Evolutionary conservation across 2,329 filamentous ascomycete species (phyloP).

Genomic region (Colletotrichum sidae): DNA sequence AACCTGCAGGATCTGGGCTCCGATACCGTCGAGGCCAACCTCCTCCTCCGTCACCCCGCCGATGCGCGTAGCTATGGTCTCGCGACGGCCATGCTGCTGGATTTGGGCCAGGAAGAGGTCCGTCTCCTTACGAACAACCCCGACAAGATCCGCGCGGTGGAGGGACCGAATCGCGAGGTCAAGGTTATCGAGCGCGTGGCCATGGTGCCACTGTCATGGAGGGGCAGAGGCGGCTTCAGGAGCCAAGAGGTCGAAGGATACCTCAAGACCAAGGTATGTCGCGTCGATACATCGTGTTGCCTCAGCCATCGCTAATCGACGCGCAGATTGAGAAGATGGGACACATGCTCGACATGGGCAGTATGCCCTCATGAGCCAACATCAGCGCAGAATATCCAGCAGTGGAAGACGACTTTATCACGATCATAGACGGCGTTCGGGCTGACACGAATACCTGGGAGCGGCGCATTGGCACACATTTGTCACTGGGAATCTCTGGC

Average conservation of each 20-base stretch:
- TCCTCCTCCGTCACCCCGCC: conserved; percentile 90
- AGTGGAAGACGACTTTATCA: conserved; percentile 9
- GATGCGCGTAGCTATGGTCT: conserved; percentile 95
- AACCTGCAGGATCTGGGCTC: conserved; percentile 96
- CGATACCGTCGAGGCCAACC: conserved; percentile 97
- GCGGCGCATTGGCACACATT: conserved; percentile 28
- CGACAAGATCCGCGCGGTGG: conserved; percentile 94
- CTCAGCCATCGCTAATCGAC: background rate
- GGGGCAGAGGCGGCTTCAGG: conserved; percentile 83
- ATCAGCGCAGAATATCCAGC: too few species aligned
- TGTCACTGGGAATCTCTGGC: conserved; percentile 15
- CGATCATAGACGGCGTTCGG: conserved; percentile 33
- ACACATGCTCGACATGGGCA: conserved; percentile 75
- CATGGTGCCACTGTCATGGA: conserved; percentile 97
- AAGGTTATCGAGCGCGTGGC: conserved; percentile 89
- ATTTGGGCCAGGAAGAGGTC: conserved; percentile 84
- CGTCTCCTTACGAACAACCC: conserved; percentile 95
- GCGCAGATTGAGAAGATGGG: conserved; percentile 87
- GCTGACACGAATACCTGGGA: conserved; percentile 37
- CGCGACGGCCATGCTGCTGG: conserved; percentile 93
- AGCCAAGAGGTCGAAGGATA: conserved; percentile 94
- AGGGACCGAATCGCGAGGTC: conserved; percentile 90
- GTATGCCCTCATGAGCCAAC: conserved; percentile 29
- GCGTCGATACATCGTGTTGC: too few species aligned
- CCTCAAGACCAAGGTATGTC: conserved; percentile 87